Evolutionary conservation across 2,329 filamentous ascomycete genomes (phyloP).

Genomic region (Hirsutella minnesotensis): DNA sequence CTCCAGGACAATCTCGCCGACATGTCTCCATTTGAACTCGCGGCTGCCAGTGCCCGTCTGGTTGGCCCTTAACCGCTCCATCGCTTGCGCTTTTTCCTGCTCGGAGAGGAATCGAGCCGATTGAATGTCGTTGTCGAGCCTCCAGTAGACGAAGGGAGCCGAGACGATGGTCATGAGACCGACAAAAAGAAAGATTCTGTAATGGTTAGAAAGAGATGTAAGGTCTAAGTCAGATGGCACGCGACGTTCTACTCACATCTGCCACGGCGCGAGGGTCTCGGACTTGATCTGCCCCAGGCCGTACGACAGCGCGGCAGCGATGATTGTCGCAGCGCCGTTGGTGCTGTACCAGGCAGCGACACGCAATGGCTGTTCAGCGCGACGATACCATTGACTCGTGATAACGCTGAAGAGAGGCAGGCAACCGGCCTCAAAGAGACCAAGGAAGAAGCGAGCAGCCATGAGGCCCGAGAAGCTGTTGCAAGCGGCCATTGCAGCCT

Average conservation of each 20-base stretch:
- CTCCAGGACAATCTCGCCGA: conserved; percentile 37
- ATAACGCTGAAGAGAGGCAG: conserved; percentile 34
- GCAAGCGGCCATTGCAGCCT: conserved; percentile 33
- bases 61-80: conserved; percentile 62
- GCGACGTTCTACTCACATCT: conserved; percentile 12
- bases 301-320: conserved; percentile 43
- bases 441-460: conserved; percentile 34
- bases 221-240: too few relatives aligned
- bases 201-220: too few relatives aligned
- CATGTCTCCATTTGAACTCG: conserved; percentile 56
- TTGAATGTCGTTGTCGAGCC: conserved; percentile 46
- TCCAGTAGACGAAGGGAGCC: conserved; percentile 45
- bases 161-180: conserved; percentile 48
- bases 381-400: conserved; percentile 34
- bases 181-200: conserved; percentile 43
- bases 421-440: conserved; percentile 39
- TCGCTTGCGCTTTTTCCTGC: conserved; percentile 53
- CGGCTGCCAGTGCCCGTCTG: conserved; percentile 64
- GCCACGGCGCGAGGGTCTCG: conserved; percentile 9
- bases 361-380: conserved; percentile 47
- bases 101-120: conserved; percentile 47
- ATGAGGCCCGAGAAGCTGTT: conserved; percentile 36
- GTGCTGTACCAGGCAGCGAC: conserved; percentile 57
- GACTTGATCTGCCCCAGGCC: conserved; percentile 41
- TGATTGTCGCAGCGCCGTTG: conserved; percentile 44